These are phyloP conservation scores for Erythrobasidium hasegawianum DNA, from an alignment of 1,284 basidiomycete species.

Conservation along the genomic window DNA sequence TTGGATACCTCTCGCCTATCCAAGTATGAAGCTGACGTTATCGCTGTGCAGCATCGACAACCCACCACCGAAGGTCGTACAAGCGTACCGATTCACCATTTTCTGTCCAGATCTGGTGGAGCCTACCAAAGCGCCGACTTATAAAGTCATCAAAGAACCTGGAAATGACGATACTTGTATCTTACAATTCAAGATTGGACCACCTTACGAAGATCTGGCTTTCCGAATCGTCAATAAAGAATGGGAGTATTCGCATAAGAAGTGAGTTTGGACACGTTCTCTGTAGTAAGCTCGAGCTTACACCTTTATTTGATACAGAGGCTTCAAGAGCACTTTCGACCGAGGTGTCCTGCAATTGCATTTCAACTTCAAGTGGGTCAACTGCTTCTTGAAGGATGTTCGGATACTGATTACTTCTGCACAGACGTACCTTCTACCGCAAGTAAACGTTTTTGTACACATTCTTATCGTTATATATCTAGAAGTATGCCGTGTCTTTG, in stretches of 20 bases:
- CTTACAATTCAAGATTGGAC: conserved; percentile 89
- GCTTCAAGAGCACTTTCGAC: conserved; percentile 58
- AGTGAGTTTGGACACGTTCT: neutral
- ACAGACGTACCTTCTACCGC: conserved; percentile 35
- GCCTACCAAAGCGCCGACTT: conserved; percentile 91
- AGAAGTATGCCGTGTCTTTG: neutral
- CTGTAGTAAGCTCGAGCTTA: neutral
- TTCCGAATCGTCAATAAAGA: conserved; percentile 96
- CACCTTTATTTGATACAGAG: conserved; percentile 42
- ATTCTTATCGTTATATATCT: neutral
- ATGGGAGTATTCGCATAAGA: conserved; percentile 96
- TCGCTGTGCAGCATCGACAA: conserved; percentile 69
- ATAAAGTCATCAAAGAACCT: conserved; percentile 83
- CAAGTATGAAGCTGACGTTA: conserved; percentile 25
- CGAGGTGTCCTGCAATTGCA: conserved; percentile 55
- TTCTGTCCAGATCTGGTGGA: conserved; percentile 81
- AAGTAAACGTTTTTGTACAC: conserved; percentile 13
- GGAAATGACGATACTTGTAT: conserved; percentile 93
- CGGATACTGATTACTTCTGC: neutral
- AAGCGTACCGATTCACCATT: conserved; percentile 82
- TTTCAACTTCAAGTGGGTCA: conserved; percentile 45
- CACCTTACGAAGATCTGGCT: conserved; percentile 97
- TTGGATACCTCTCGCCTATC: conserved; percentile 39
- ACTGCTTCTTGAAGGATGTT: neutral
- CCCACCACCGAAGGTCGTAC: conserved; percentile 94